These are phyloP conservation scores for Chaetoscypha palmicola DNA, from an alignment of 2,329 filamentous ascomycete genomes.

Conservation along the genomic window DNA sequence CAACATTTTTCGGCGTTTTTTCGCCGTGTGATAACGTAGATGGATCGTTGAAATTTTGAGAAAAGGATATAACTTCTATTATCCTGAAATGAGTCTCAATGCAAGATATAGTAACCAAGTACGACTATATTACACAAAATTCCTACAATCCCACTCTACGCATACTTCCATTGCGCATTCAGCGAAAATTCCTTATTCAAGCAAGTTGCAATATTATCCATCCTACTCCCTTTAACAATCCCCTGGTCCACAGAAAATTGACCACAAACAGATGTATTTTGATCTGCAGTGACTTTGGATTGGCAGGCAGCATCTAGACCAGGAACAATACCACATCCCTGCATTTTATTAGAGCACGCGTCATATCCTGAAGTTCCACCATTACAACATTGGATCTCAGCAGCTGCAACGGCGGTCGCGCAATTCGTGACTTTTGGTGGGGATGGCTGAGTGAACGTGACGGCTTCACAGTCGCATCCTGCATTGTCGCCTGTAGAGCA, in stretches of 20 bases:
- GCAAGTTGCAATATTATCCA: not conserved
- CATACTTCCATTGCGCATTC: not conserved
- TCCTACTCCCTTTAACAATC: not conserved
- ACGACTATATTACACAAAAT: too few species aligned
- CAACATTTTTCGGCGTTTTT: too few species aligned
- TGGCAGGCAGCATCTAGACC: not conserved
- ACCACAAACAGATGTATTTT: not conserved
- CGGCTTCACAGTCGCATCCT: not conserved
- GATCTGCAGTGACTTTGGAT: not conserved
- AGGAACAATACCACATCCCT: not conserved
- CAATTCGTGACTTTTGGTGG: not conserved
- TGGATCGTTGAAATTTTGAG: too few species aligned
- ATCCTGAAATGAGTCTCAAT: too few species aligned
- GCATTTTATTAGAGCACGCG: not conserved
- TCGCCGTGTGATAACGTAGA: too few species aligned
- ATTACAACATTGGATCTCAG: not conserved
- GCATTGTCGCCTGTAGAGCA: not conserved
- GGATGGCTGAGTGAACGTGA: not conserved
- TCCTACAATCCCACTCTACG: too few species aligned
- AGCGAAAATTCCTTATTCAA: not conserved
- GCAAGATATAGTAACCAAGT: too few species aligned
- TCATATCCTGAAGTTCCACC: not conserved
- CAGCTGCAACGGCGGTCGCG: not conserved
- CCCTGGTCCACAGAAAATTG: not conserved
- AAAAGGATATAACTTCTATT: too few species aligned